Percentiles rank a stretch among this genome's conserved stretches.
Evolutionary conservation across 2,329 filamentous ascomycete species (phyloP).

Genomic region (Anisogramma anomala): DNA sequence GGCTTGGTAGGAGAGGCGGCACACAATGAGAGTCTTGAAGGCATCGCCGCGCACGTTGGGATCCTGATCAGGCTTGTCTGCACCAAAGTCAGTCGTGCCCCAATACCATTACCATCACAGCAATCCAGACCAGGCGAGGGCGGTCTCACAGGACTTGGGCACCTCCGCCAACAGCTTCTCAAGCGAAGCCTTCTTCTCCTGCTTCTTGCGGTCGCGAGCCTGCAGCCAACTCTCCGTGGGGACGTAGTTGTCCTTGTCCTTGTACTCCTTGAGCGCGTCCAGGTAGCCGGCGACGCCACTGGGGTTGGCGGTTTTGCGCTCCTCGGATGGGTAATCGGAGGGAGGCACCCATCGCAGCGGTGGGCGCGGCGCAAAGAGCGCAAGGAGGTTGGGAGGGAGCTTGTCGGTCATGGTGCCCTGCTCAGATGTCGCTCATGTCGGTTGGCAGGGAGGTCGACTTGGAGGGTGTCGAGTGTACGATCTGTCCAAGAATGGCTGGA

Average conservation of each 20-base stretch:
- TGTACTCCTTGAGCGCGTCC: slow-evolving; percentile 62
- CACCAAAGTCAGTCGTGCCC: slow-evolving; percentile 16
- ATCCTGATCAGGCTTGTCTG: slow-evolving; percentile 75
- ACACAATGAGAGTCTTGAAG: slow-evolving; percentile 89
- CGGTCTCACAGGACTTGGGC: slow-evolving; percentile 47
- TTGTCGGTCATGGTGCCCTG: slow-evolving; percentile 98
- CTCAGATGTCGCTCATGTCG: slow-evolving; percentile 17
- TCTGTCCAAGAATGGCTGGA: neutral
- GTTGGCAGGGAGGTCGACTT: neutral
- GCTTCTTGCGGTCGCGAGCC: slow-evolving; percentile 68
- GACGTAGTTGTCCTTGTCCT: slow-evolving; percentile 62
- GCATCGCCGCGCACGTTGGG: slow-evolving; percentile 84
- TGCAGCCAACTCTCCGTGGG: slow-evolving; percentile 92
- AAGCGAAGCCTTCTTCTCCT: slow-evolving; percentile 62
- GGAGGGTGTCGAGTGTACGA: neutral
- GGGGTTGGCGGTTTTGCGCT: slow-evolving; percentile 64
- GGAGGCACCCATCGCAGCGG: slow-evolving; percentile 82
- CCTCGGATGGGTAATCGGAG: slow-evolving; percentile 69
- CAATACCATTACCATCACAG: neutral
- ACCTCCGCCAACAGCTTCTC: slow-evolving; percentile 53
- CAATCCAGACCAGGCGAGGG: neutral
- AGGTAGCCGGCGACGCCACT: slow-evolving; percentile 65
- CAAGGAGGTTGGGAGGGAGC: slow-evolving; percentile 81
- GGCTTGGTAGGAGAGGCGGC: slow-evolving; percentile 78
- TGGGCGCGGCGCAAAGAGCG: slow-evolving; percentile 89